Percentiles rank a stretch among this genome's conserved stretches.
Conservation (phyloP, 2,329 filamentous ascomycete species). For the Fusarium nelsonii region DNA sequence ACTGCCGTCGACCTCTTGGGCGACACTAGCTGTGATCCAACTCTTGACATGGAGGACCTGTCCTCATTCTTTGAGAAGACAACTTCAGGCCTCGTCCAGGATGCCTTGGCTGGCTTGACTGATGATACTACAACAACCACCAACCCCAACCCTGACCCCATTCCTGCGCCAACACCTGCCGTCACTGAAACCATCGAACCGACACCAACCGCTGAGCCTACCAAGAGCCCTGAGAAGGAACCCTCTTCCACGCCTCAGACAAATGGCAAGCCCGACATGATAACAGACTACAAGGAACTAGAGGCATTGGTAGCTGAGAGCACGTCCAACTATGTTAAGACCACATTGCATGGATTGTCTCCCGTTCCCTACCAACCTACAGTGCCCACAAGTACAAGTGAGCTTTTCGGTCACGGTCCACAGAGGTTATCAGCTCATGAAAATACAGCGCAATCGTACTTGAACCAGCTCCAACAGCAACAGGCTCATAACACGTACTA, state of each 20-base stretch:
- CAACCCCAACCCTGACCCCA: constrained; percentile 33
- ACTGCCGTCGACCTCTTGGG: constrained; percentile 46
- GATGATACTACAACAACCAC: constrained; percentile 41
- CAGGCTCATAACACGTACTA: constrained; percentile 55
- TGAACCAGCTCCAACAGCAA: constrained; percentile 56
- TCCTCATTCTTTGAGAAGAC: constrained; percentile 60
- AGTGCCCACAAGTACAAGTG: constrained; percentile 56
- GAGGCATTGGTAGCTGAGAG: constrained; percentile 60
- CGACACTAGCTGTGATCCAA: constrained; percentile 48
- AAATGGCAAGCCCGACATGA: constrained; percentile 51
- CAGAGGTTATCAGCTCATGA: constrained; percentile 47
- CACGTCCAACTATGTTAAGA: constrained; percentile 60
- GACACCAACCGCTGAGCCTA: constrained; percentile 27
- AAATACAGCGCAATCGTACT: constrained; percentile 54
- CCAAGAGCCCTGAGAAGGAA: constrained; percentile 46
- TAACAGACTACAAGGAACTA: constrained; percentile 58
- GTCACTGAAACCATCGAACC: constrained; percentile 42
- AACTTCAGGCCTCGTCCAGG: constrained; percentile 56
- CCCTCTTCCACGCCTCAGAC: constrained; percentile 44
- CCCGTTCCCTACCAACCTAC: constrained; percentile 59
- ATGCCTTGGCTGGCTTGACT: constrained; percentile 55
- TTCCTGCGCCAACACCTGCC: constrained; percentile 30
- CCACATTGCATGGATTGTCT: constrained; percentile 58
- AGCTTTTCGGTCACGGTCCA: constrained; percentile 20
- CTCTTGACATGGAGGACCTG: constrained; percentile 57